A percentile compares a stretch with the other conserved stretches of the same genome.
Conservation (phyloP, 1,139 yeast species). For the Taiozyma sp. region DNA sequence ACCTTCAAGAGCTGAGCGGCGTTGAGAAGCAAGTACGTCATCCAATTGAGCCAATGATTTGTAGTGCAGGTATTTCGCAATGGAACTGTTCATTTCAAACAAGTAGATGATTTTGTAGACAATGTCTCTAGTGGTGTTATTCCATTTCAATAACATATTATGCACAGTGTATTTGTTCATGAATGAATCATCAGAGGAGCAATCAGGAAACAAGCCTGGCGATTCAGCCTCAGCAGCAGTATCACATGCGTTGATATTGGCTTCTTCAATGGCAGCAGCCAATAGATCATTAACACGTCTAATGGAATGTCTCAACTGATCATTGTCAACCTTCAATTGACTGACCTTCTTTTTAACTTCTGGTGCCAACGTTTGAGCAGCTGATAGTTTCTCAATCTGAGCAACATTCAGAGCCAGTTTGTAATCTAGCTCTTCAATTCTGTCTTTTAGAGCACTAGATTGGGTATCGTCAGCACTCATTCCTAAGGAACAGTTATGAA, state of each 20-base stretch:
- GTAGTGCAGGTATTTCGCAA: conserved; percentile 54
- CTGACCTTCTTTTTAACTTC: conserved; percentile 8
- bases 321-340: conserved; percentile 21
- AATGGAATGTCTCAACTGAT: conserved; percentile 26
- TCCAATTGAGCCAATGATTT: conserved; percentile 65
- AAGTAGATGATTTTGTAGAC: conserved; percentile 60
- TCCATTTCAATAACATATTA: conserved; percentile 77
- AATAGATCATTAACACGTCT: conserved; percentile 37
- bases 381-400: conserved; percentile 1
- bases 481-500: conserved; percentile 51
- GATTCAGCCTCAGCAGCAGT: conserved; percentile 4
- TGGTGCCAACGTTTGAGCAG: background rate
- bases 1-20: conserved; percentile 11
- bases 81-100: conserved; percentile 50
- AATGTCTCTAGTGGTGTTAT: conserved; percentile 58
- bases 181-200: conserved; percentile 15
- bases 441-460: conserved; percentile 10
- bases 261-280: conserved; percentile 8
- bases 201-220: conserved; percentile 9
- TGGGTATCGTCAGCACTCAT: conserved; percentile 2
- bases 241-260: conserved; percentile 2
- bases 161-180: conserved; percentile 73
- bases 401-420: conserved; percentile 16
- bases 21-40: conserved; percentile 33
- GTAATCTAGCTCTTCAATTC: conserved; percentile 24